Evolutionary conservation across 345 rosid species (phyloP).

Genomic region (Firmiana major): DNA sequence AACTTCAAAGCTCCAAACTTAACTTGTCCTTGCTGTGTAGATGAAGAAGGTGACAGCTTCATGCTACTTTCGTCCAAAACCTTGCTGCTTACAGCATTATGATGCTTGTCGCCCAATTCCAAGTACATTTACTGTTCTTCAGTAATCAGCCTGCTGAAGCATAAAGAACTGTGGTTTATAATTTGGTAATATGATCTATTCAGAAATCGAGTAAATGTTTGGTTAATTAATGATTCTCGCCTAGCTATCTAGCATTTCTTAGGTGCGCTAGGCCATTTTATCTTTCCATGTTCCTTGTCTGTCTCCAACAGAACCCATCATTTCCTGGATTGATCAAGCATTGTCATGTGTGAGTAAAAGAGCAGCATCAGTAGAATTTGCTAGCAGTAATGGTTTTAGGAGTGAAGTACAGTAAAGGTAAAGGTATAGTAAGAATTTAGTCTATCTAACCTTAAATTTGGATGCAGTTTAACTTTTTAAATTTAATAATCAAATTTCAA

Average conservation of each 20-base stretch:
- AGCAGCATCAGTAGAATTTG: neutral
- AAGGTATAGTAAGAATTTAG: too few relatives aligned
- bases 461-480: too few relatives aligned
- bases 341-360: neutral
- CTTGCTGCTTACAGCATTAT: neutral
- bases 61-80: neutral
- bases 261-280: neutral
- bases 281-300: conserved; percentile 1
- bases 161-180: neutral
- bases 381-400: neutral
- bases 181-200: neutral
- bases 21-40: neutral
- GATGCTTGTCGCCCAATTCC: neutral
- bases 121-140: neutral
- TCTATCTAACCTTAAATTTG: too few relatives aligned
- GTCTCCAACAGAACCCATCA: neutral
- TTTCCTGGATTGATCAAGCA: neutral
- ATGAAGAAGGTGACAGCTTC: neutral
- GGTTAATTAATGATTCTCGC: neutral
- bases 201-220: too few relatives aligned
- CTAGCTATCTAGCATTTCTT: neutral
- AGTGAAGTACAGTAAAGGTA: neutral
- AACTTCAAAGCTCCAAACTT: neutral
- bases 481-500: too few relatives aligned
- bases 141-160: neutral